phyloP scores from a whole-genome alignment of 257 asterid species.

The Cynanchum wilfordii region DNA sequence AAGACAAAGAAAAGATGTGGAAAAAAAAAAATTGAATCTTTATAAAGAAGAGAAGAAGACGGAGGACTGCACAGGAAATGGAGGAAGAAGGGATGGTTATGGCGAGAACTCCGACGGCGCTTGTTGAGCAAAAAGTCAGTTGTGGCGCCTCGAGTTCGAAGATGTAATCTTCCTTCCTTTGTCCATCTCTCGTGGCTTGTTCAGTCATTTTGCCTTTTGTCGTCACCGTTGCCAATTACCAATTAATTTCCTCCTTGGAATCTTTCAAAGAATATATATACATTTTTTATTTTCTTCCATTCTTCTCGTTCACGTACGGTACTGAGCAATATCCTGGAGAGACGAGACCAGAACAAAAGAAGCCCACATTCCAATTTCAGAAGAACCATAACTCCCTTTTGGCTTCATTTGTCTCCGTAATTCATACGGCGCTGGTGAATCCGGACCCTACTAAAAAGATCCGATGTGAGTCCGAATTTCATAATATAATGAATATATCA shows the following conservation, averaged over 20 bases:
- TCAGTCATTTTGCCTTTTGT: neutral
- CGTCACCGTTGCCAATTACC: neutral
- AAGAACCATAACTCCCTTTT: neutral
- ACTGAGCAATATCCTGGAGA: neutral
- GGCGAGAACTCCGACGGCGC: slow-evolving; percentile 48
- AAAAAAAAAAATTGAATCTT: neutral
- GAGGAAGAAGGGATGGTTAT: neutral
- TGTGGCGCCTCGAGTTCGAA: slow-evolving; percentile 37
- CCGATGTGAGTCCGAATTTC: slow-evolving; percentile 1
- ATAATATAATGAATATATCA: neutral
- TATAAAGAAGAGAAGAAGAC: neutral
- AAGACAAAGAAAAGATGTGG: neutral
- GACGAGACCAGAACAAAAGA: neutral
- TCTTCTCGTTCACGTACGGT: neutral
- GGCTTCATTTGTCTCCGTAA: neutral
- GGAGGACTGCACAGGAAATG: neutral
- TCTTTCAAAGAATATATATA: neutral
- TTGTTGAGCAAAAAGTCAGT: slow-evolving; percentile 24
- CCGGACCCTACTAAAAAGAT: neutral
- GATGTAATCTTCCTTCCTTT: slow-evolving; percentile 4
- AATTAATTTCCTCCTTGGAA: neutral
- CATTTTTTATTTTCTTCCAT: neutral
- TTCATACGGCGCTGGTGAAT: neutral
- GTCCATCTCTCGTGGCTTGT: neutral
- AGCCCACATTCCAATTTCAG: neutral